Base-by-base conservation (phyloP, 129 eudicot genomes). In the Artemisia argyi region DNA sequence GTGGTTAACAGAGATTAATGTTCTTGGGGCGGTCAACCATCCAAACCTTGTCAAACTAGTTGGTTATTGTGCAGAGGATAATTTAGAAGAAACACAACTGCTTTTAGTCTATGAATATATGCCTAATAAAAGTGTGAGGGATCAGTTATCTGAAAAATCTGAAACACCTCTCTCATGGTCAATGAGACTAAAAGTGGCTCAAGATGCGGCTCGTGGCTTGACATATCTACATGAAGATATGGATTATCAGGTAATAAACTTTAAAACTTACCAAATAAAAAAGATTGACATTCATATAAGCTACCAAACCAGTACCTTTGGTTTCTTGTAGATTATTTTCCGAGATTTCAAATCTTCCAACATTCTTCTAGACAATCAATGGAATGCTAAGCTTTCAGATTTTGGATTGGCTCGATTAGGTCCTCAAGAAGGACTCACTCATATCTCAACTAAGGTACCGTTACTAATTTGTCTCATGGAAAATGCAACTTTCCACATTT, bases 51-150 rank as follows among this genome's bases (percentile, higher is more conserved):
- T 89, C 47, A 89, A 89, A 68, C 70, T 89, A 17, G 61, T 84
- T 62, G 96, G 96, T n/a, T 85, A 89, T 68, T 89, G 96, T 80
- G 86, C 88, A 10, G 96, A 84, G 48, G 93, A 89, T 72, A 87
- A 84, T 51, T 7, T 39, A 39, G 8, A 39, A 39, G 46, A 10
- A 39, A 39, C 46, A 39, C 86, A 86, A 57, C 81, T 90, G 73
- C 85, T 89, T 64, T 75, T 89, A 32, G 69, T 89, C 51, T 89
- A 89, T 47, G 93, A 89, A 68, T 87, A 82, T 72, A 85, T 89
- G 86, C 86, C 90, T 24, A 89, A 89, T 53, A 71, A 82, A 73
- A 89, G 92, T 13, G 85, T 89, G 17, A 90, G 82, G 73, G 90
- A 89, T 58, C 90, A 82, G 73, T 72, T 89, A 74, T 84, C 88